Conservation (phyloP, 2,329 filamentous ascomycete genomes). For the Colletotrichum eremochloae region DNA sequence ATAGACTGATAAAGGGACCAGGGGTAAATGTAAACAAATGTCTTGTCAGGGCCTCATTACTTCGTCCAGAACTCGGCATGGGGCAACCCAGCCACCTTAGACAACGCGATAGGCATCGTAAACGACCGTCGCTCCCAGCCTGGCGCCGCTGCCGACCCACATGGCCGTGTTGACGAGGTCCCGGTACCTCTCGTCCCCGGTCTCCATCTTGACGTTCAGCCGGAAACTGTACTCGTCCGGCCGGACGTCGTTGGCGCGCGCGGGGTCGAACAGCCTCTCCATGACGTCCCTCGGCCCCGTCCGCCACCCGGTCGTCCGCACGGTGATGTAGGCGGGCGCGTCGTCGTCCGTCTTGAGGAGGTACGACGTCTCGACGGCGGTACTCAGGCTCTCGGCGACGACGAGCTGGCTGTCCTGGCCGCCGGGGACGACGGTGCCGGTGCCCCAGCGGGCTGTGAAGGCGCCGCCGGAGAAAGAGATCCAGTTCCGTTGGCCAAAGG, state of each 20-base stretch:
- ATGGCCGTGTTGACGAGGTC: conserved; percentile 64
- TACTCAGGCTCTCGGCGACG: conserved; percentile 46
- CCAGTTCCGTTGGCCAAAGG: conserved; percentile 60
- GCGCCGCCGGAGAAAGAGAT: conserved; percentile 61
- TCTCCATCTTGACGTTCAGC: conserved; percentile 64
- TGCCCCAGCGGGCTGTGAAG: conserved; percentile 64
- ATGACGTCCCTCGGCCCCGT: conserved; percentile 61
- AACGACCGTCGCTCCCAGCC: conserved; percentile 44
- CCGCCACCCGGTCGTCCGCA: conserved; percentile 60
- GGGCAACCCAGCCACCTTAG: background rate
- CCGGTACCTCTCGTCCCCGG: conserved; percentile 62
- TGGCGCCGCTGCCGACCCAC: conserved; percentile 64
- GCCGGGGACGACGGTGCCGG: conserved; percentile 58
- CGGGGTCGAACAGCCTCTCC: conserved; percentile 55
- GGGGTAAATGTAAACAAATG: background rate
- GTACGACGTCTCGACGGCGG: conserved; percentile 61
- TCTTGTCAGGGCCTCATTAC: background rate
- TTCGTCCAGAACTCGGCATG: no score
- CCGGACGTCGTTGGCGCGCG: conserved; percentile 55
- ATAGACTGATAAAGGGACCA: background rate
- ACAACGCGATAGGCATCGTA: conserved; percentile 42
- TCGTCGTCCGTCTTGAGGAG: conserved; percentile 63
- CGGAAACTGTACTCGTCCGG: conserved; percentile 62
- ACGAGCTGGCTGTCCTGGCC: conserved; percentile 55
- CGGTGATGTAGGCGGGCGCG: conserved; percentile 53